These are phyloP conservation scores for Microthlaspi erraticum DNA, from an alignment of 345 rosid genomes.

Conservation along the genomic window DNA sequence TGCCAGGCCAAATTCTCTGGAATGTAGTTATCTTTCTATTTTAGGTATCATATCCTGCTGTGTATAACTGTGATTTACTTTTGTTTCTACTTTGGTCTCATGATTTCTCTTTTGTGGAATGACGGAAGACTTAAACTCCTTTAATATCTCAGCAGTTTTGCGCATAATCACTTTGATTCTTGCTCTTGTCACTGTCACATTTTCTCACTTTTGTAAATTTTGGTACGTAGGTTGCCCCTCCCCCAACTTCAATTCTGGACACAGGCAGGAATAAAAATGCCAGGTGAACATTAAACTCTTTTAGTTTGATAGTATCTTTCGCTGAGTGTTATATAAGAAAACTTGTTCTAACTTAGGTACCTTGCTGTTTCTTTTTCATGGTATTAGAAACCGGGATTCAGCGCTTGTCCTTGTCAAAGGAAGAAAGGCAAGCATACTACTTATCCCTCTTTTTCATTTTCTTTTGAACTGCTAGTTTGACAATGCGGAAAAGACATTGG, in stretches of 20 bases:
- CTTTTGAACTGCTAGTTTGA: conserved; percentile 21
- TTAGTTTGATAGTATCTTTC: conserved; percentile 4
- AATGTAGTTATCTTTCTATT: conserved; percentile 7
- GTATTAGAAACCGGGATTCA: conserved; percentile 59
- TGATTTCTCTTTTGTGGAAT: not conserved
- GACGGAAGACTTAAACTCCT: conserved; percentile 10
- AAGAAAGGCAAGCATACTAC: conserved; percentile 60
- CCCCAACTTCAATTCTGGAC: conserved; percentile 59
- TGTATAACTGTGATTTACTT: not conserved
- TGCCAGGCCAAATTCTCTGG: not conserved
- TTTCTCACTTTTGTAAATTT: conserved; percentile 26
- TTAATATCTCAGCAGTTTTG: not conserved
- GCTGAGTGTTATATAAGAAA: not conserved
- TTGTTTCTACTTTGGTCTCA: conserved; percentile 4
- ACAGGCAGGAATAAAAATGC: conserved; percentile 56
- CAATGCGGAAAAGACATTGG: conserved; percentile 4
- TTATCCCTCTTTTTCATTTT: conserved; percentile 9
- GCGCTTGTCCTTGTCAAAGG: conserved; percentile 56
- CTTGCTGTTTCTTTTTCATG: conserved; percentile 36
- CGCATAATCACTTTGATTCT: conserved; percentile 11
- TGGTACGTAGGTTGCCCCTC: conserved; percentile 55
- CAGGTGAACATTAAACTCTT: conserved; percentile 52
- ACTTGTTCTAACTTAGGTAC: conserved; percentile 24
- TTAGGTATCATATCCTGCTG: not conserved
- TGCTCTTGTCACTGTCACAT: conserved; percentile 15